phyloP scores from a whole-genome alignment of 768 basidiomycete genomes.

The Mycena indigotica region DNA sequence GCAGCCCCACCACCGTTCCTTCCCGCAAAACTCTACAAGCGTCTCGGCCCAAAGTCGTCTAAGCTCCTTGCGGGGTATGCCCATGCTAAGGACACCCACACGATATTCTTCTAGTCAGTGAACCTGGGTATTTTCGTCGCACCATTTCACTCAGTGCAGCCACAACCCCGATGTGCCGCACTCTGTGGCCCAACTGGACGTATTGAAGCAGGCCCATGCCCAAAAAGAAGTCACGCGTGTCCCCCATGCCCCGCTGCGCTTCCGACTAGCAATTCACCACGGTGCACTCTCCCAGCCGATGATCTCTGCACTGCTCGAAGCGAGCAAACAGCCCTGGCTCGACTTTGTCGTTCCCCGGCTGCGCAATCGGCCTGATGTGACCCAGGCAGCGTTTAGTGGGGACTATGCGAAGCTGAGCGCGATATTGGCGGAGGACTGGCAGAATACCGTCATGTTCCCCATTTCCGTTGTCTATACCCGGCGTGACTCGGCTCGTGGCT shows the following conservation, averaged over 20 bases:
- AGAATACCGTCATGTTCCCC: background rate
- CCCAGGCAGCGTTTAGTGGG: background rate
- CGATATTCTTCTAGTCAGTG: background rate
- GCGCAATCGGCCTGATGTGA: background rate
- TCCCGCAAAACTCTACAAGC: no score
- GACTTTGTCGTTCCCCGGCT: background rate
- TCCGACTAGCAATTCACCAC: background rate
- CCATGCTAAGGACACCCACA: no score
- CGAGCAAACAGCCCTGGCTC: background rate
- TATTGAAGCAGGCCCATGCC: background rate
- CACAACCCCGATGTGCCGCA: background rate
- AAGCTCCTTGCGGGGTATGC: no score
- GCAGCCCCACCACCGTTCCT: no score
- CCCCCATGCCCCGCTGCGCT: background rate
- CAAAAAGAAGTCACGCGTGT: background rate
- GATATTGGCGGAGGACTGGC: background rate
- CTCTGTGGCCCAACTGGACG: background rate
- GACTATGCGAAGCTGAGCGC: background rate
- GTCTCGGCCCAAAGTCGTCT: background rate
- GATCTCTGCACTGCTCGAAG: background rate
- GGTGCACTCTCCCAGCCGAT: background rate
- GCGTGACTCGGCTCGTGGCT: background rate
- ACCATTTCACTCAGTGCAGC: background rate
- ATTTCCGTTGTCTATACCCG: background rate
- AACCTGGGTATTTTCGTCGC: no score